Conservation (phyloP, 208 protist species). For the Naegleria lovaniensis region DNA sequence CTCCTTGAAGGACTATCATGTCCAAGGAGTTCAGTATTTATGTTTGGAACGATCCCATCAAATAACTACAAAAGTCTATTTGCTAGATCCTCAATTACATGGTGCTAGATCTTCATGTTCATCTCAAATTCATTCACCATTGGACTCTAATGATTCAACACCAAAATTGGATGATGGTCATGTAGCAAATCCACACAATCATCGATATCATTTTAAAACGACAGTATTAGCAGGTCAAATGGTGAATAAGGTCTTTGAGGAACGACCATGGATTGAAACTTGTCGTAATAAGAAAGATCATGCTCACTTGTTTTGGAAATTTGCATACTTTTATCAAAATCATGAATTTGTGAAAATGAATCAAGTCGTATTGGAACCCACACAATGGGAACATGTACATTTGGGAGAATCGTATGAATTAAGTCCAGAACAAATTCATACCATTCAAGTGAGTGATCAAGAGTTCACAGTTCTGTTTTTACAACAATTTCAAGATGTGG, state of each 20-base stretch:
- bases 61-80: not conserved
- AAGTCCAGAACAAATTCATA: not conserved
- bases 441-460: not conserved
- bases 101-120: too few relatives aligned
- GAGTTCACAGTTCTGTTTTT: not conserved
- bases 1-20: not conserved
- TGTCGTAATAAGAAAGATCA: not conserved
- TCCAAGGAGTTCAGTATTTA: not conserved
- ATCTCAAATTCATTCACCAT: too few relatives aligned
- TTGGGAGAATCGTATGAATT: not conserved
- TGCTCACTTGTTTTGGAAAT: not conserved
- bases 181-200: not conserved
- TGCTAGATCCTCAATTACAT: not conserved
- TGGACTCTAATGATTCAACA: too few relatives aligned
- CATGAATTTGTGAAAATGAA: not conserved
- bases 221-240: not conserved
- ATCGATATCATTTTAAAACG: not conserved
- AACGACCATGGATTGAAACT: too few relatives aligned
- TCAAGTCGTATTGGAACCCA: not conserved
- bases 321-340: not conserved
- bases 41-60: not conserved
- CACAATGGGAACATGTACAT: not conserved
- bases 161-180: not conserved
- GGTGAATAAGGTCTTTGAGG: not conserved
- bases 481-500: not conserved